Conservation (phyloP, 2,329 filamentous ascomycete species). For the Nemania bipapillata region DNA sequence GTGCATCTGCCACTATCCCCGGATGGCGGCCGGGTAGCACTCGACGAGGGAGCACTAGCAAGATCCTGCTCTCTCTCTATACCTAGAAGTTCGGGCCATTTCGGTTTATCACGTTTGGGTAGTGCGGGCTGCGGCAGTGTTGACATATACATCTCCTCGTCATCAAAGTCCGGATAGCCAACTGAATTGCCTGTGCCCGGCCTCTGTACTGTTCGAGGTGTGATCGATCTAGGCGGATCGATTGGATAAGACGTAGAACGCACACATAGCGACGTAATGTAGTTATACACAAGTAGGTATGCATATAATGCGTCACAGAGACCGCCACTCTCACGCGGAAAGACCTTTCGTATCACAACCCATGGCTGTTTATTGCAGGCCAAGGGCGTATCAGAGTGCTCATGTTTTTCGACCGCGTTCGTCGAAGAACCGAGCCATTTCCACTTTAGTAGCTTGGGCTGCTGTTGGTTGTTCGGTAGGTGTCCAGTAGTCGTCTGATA, state of each 20-base stretch:
- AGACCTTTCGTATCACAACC: constrained; percentile 62
- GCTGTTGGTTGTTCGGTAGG: constrained; percentile 37
- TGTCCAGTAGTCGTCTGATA: constrained; percentile 29
- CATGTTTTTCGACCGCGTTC: constrained; percentile 24
- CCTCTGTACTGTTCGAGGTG: constrained; percentile 6
- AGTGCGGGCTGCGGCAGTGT: constrained; percentile 25
- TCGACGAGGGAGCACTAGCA: constrained; percentile 2
- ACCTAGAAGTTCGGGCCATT: constrained; percentile 61
- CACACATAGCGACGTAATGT: constrained; percentile 57
- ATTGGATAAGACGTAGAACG: constrained; percentile 36
- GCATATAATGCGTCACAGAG: constrained; percentile 70
- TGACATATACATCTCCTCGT: constrained; percentile 13
- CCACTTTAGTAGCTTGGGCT: constrained; percentile 41
- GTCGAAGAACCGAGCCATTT: constrained; percentile 43
- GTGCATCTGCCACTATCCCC: constrained; percentile 30
- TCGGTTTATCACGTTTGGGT: constrained; percentile 25
- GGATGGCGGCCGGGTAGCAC: constrained; percentile 30
- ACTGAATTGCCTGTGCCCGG: constrained; percentile 20
- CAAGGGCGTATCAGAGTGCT: background rate
- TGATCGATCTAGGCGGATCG: constrained; percentile 19
- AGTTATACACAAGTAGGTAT: constrained; percentile 69
- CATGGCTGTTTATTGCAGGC: constrained; percentile 51
- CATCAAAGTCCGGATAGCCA: constrained; percentile 10
- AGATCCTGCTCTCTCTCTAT: constrained; percentile 48
- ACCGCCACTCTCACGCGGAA: constrained; percentile 63